Percentiles rank a stretch among this genome's conserved stretches.
These are phyloP conservation scores for Austroboletus eburneus DNA, from an alignment of 768 basidiomycete genomes.

Conservation along the genomic window DNA sequence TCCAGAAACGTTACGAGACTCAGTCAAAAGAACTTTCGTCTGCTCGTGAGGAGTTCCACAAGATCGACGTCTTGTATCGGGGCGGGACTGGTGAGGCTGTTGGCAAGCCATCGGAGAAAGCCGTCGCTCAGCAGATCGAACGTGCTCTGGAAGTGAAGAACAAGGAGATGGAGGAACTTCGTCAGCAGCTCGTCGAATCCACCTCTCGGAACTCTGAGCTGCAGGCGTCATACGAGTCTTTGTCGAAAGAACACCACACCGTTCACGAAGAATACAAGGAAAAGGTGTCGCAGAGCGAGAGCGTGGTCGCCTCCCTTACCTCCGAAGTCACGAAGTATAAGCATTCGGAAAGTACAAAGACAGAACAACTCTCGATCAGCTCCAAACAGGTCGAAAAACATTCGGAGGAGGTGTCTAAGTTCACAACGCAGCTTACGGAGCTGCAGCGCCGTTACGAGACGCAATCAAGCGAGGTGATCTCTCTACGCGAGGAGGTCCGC, in stretches of 20 bases:
- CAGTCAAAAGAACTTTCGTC: constrained; percentile 2
- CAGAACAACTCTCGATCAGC: background rate
- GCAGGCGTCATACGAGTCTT: background rate
- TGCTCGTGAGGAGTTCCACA: background rate
- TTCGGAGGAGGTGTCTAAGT: background rate
- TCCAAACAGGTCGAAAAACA: background rate
- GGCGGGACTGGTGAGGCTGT: background rate
- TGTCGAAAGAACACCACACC: background rate
- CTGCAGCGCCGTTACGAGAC: background rate
- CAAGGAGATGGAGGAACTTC: constrained; percentile 4
- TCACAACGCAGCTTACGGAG: background rate
- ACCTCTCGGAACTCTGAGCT: constrained; percentile 4
- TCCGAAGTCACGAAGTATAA: constrained; percentile 1
- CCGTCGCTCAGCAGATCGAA: background rate
- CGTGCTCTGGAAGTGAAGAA: background rate
- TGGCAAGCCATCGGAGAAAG: background rate
- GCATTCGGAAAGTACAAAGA: background rate
- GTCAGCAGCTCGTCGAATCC: background rate
- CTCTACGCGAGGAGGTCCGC: background rate
- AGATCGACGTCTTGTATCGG: background rate
- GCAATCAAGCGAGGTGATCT: background rate
- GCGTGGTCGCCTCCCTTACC: background rate
- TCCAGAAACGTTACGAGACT: background rate
- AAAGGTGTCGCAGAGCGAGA: constrained; percentile 4
- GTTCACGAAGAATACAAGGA: background rate